phyloP scores from a whole-genome alignment of 2,329 filamentous ascomycete genomes.

The Geosmithia morbida region DNA sequence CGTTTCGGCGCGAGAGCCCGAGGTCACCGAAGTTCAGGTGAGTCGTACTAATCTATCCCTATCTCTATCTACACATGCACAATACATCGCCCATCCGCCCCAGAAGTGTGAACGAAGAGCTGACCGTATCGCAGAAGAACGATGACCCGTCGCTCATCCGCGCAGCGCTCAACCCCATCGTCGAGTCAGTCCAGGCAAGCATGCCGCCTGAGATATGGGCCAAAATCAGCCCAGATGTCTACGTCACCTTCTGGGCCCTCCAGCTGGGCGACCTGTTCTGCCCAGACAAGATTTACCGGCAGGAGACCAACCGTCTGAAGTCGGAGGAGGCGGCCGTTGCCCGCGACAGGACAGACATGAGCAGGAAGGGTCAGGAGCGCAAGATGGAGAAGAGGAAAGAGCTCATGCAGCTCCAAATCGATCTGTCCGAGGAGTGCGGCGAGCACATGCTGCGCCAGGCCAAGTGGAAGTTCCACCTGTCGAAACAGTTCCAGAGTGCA shows the following conservation, averaged over 20 bases:
- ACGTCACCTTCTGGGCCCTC: slow-evolving; percentile 83
- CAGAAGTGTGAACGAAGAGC: slow-evolving; percentile 6
- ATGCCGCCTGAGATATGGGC: slow-evolving; percentile 51
- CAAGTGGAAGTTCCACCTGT: slow-evolving; percentile 54
- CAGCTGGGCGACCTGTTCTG: slow-evolving; percentile 70
- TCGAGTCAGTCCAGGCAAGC: slow-evolving; percentile 49
- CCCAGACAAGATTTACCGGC: slow-evolving; percentile 62
- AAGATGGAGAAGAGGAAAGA: slow-evolving; percentile 47
- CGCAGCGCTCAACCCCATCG: slow-evolving; percentile 49
- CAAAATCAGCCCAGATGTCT: slow-evolving; percentile 66
- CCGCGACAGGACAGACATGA: slow-evolving; percentile 60
- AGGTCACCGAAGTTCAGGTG: slow-evolving; percentile 17
- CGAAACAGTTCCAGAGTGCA: slow-evolving; percentile 64
- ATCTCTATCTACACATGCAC: slow-evolving; percentile 2
- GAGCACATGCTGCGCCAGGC: slow-evolving; percentile 52
- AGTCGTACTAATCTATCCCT: slow-evolving; percentile 5
- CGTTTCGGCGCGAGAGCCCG: slow-evolving; percentile 11
- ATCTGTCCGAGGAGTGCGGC: slow-evolving; percentile 59
- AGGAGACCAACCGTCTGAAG: slow-evolving; percentile 56
- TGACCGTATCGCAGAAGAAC: slow-evolving; percentile 13
- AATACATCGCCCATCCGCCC: slow-evolving; percentile 3
- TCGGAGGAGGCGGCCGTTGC: slow-evolving; percentile 53
- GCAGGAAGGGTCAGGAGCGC: slow-evolving; percentile 52
- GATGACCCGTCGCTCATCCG: slow-evolving; percentile 17
- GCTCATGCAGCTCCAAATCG: slow-evolving; percentile 53